A percentile compares a stretch with the other conserved stretches of the same genome.
phyloP scores from a whole-genome alignment of 1,284 basidiomycete species.

The Pterula multifida region DNA sequence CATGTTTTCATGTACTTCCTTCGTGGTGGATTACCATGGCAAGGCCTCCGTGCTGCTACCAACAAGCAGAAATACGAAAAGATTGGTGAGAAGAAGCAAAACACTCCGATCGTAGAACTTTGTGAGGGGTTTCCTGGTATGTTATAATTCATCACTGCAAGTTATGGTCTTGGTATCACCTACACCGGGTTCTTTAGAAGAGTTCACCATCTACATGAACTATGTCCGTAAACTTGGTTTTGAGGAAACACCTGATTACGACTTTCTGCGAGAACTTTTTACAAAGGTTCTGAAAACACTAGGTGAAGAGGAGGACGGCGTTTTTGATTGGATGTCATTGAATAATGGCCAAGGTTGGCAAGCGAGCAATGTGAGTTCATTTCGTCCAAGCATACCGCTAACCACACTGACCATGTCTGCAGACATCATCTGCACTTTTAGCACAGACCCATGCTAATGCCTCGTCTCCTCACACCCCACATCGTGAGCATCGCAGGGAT shows the following conservation, averaged over 20 bases:
- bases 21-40: conserved; percentile 89
- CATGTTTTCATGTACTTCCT: conserved; percentile 99
- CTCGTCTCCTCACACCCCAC: conserved; percentile 38
- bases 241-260: conserved; percentile 95
- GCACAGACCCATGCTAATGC: conserved; percentile 41
- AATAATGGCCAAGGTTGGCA: conserved; percentile 87
- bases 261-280: conserved; percentile 93
- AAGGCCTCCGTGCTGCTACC: conserved; percentile 88
- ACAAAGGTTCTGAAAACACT: conserved; percentile 83
- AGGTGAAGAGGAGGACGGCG: conserved; percentile 84
- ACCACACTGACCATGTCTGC: conserved; percentile 9
- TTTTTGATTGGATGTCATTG: conserved; percentile 96
- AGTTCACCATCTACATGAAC: conserved; percentile 95
- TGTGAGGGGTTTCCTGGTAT: conserved; percentile 93
- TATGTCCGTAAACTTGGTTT: conserved; percentile 94
- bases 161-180: conserved; percentile 6
- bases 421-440: conserved; percentile 35
- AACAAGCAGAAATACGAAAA: conserved; percentile 99
- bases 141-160: conserved; percentile 17
- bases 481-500: conserved; percentile 38
- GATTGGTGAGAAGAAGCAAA: conserved; percentile 97
- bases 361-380: conserved; percentile 50
- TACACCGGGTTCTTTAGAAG: conserved; percentile 44
- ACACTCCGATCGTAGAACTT: conserved; percentile 83
- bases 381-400: conserved; percentile 9